These are phyloP conservation scores for Ascoidea asiatica DNA, from an alignment of 805 yeast genomes.

Conservation along the genomic window DNA sequence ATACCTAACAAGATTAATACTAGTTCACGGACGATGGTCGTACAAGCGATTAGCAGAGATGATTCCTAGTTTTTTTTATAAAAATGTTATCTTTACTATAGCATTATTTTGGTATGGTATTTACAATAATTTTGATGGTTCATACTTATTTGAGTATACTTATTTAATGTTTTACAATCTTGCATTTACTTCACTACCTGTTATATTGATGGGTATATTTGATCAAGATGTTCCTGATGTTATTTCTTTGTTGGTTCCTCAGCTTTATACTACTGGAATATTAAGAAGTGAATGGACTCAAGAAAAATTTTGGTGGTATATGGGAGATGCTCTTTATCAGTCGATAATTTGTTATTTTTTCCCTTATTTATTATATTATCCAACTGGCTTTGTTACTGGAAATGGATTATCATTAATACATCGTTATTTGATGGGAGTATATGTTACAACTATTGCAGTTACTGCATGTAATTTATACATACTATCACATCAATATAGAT, in stretches of 20 bases:
- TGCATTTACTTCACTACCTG: slow-evolving; percentile 75
- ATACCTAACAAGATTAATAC: slow-evolving; percentile 46
- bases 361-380: slow-evolving; percentile 44
- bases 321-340: slow-evolving; percentile 69
- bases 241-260: slow-evolving; percentile 61
- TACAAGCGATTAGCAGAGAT: slow-evolving; percentile 71
- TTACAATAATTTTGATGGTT: slow-evolving; percentile 62
- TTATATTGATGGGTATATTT: slow-evolving; percentile 62
- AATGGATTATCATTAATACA: slow-evolving; percentile 55
- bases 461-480: slow-evolving; percentile 56
- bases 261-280: slow-evolving; percentile 62
- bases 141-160: slow-evolving; percentile 68
- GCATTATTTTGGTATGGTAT: slow-evolving; percentile 75
- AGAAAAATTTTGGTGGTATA: slow-evolving; percentile 55
- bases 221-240: slow-evolving; percentile 71
- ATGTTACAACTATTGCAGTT: slow-evolving; percentile 54
- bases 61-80: slow-evolving; percentile 73
- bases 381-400: slow-evolving; percentile 27
- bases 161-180: slow-evolving; percentile 69
- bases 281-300: slow-evolving; percentile 59
- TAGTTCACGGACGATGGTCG: slow-evolving; percentile 83
- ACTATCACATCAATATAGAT: slow-evolving; percentile 53
- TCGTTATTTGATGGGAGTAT: slow-evolving; percentile 58
- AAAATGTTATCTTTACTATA: slow-evolving; percentile 62
- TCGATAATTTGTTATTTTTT: slow-evolving; percentile 60